These are phyloP conservation scores for Perkinsus chesapeaki DNA, from an alignment of 169 alveolate species.

Conservation along the genomic window DNA sequence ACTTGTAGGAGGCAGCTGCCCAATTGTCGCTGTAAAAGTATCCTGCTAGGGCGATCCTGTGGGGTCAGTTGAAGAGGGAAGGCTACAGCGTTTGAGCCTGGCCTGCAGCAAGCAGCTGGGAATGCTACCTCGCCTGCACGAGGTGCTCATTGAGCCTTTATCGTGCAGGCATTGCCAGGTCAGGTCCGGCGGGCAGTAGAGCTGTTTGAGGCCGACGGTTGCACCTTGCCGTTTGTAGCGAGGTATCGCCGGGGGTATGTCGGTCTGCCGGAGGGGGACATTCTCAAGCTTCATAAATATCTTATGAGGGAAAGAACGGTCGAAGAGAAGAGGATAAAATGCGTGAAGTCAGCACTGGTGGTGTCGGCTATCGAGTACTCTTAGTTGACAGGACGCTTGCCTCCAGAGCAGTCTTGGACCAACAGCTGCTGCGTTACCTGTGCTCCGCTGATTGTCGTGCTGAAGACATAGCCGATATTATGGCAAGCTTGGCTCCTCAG, in stretches of 20 bases:
- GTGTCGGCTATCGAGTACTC: not conserved
- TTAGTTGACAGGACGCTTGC: not conserved
- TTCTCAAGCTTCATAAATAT: not conserved
- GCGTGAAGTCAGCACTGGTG: not conserved
- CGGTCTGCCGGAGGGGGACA: not conserved
- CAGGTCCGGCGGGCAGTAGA: not conserved
- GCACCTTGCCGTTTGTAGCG: not conserved
- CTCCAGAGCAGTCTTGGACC: not conserved
- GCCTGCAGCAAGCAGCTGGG: not conserved
- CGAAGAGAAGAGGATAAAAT: not conserved
- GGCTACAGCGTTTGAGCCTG: not conserved
- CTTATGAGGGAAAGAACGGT: not conserved
- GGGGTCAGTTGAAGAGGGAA: not conserved
- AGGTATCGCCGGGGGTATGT: not conserved
- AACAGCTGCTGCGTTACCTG: not conserved
- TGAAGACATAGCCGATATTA: not conserved
- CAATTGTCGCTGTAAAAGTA: not conserved
- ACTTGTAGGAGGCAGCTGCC: not conserved
- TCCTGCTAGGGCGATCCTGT: not conserved
- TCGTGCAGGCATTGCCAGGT: not conserved
- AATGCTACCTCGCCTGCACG: not conserved
- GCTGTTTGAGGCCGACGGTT: not conserved
- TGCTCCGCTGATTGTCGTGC: not conserved
- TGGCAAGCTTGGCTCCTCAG: not conserved
- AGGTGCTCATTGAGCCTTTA: not conserved